Evolutionary conservation across 1,284 basidiomycete genomes (phyloP), one percentile per base, ranked within the genome.

Genomic region (Fistulina hepatica): DNA sequence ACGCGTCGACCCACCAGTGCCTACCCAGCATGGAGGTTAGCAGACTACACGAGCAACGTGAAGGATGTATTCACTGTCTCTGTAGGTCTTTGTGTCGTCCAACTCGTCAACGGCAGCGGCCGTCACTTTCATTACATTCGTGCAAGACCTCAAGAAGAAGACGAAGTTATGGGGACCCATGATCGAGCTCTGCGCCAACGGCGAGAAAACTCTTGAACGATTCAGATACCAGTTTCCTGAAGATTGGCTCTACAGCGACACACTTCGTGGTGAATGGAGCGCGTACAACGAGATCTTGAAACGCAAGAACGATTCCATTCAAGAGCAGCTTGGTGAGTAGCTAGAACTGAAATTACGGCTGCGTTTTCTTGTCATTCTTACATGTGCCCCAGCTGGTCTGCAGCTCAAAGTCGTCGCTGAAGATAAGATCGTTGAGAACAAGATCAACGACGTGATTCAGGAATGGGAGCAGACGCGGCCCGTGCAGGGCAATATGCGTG

Each of bases 381-480:
- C 26, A 13, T 22, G 15, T 21, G 21, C 2, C 43, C 13, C 41
- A 91, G 93, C 91, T 42, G 93, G 93, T 3, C 68, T 98, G 15
- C 94, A 97, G 60, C 71, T 97, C 50, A 98, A 98, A 72, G 95
- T 98, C 56, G 88, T 94, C n/a, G 93, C 94, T 2, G 92, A 99
- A 58, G 95, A 97, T 67, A 95, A 94, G 67, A 92, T 97, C 40
- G 77, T 97, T 2, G 88, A 93, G 64, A 88, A 90, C 58, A 90
- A 85, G 65, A 90, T 94, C 53, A 81, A 77, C 54, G 85, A 93
- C 52, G 75, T 94, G 43, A 70, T 95, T 30, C 63, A 71, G 40
- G 95, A 97, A 54, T 98, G 95, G 95, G 92, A 97, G 58, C 74
- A 86, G 59, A 83, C 85, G 43, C 86, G 91, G 48, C 95, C 95